phyloP scores from a whole-genome alignment of 129 eudicot species.

The Scalesia atractyloides region DNA sequence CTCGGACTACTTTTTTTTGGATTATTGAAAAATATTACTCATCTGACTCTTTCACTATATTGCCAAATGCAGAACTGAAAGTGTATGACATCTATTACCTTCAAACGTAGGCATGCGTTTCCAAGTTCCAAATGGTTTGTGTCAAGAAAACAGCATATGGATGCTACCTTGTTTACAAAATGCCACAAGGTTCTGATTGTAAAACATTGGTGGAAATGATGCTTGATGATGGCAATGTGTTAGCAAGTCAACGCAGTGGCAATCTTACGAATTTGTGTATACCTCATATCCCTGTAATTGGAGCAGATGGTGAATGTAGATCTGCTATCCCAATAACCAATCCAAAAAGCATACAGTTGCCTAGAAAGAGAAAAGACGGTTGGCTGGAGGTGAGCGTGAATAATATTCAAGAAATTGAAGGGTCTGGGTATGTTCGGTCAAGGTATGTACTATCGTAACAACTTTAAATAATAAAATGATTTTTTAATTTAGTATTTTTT shows the following conservation, averaged over 20 bases:
- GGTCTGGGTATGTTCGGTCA: background rate
- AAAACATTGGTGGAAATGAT: background rate
- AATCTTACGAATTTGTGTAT: background rate
- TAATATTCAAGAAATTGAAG: background rate
- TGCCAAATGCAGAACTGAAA: background rate
- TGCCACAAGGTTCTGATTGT: background rate
- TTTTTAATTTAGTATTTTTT: no score
- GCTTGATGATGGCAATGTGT: background rate
- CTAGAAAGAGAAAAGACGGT: background rate
- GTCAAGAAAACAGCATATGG: background rate
- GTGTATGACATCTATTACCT: background rate
- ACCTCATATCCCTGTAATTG: conserved; percentile 14
- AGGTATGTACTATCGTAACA: background rate
- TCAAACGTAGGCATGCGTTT: background rate
- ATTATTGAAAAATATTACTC: no score
- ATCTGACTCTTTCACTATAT: no score
- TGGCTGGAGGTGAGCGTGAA: background rate
- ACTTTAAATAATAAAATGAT: no score
- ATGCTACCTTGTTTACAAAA: conserved; percentile 17
- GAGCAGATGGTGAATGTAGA: background rate
- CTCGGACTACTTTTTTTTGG: no score
- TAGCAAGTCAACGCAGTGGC: no score
- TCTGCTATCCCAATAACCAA: background rate
- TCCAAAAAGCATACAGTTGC: background rate
- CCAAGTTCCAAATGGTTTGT: background rate